Conservation (phyloP, 495 filamentous ascomycete species). For the Neurospora sp. region DNA sequence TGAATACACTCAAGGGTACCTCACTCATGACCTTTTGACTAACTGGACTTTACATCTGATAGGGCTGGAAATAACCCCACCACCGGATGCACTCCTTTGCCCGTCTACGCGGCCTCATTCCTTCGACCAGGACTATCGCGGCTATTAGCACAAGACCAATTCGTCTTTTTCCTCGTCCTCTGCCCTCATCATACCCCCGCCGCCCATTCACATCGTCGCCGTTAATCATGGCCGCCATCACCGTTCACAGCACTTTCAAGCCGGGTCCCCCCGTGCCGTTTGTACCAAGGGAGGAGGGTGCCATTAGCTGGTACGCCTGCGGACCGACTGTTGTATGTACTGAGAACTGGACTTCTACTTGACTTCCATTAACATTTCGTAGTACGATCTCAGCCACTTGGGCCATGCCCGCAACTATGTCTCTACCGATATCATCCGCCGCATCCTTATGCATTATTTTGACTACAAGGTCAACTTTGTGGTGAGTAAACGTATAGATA, state of each 20-base stretch:
- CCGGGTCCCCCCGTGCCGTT: slow-evolving; percentile 62
- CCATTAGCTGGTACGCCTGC: slow-evolving; percentile 82
- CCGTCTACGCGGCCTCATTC: slow-evolving; percentile 6
- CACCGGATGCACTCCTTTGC: slow-evolving; percentile 19
- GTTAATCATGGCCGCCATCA: slow-evolving; percentile 40
- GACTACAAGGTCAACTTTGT: slow-evolving; percentile 80
- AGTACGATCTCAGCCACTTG: slow-evolving; percentile 1
- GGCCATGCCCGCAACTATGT: slow-evolving; percentile 78
- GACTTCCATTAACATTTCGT: neutral
- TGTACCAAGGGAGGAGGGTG: slow-evolving; percentile 61
- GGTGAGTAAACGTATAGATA: slow-evolving; percentile 3
- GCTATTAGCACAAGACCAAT: neutral
- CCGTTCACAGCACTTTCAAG: slow-evolving; percentile 69
- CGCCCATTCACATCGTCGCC: neutral
- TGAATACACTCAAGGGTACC: neutral
- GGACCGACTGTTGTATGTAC: slow-evolving; percentile 57
- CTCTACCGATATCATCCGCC: slow-evolving; percentile 80
- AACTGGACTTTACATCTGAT: neutral
- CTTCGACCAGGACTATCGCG: neutral
- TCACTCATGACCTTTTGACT: neutral
- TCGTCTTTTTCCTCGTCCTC: slow-evolving; percentile 8
- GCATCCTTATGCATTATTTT: slow-evolving; percentile 81
- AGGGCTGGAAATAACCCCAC: neutral
- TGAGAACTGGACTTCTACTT: neutral
- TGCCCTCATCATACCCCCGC: neutral